Base-by-base conservation (phyloP, 148 eudicot species). In the Bassia scoparia region DNA sequence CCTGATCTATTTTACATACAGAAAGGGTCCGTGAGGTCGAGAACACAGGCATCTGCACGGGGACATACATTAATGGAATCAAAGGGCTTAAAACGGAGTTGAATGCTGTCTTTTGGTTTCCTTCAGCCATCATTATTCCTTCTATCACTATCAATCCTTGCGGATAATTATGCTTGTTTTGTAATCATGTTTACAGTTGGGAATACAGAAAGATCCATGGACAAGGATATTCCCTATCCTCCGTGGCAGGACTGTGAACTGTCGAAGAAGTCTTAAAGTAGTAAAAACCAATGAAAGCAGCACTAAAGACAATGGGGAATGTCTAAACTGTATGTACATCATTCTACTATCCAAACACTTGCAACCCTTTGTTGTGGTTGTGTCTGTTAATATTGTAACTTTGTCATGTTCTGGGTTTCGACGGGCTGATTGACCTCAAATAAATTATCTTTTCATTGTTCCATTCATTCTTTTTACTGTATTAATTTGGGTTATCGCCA, bases 1-100 rank as follows among this genome's bases (percentile, higher is more conserved):
- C 97, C 97, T 11, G 98, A 94, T 81, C 87, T 94, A 69, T 94
- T 94, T n/a, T 50, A 91, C 96, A 7, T 91, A 81, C 86, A 94
- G 84, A 81, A 83, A 76, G 97, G 31, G 98, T 91, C 31, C 97
- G 89, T 53, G 87, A 97, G 75, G 98, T 94, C 61, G 98, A 94
- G 79, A 94, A 97, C 5, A 93, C 91, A 76, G 98, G 98, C 65
- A 81, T 89, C 59, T 91, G 93, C 37, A 78, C 68, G 0, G 98
- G n/a, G 97, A 20, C 96, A 89, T 72, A 91, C 98, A 1, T 72
- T 94, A 43, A 77, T 94, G 98, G 97, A n/a, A 94, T 77, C 97
- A n/a, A 88, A 80, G 97, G 97, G 73, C 83, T 91, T 26, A 94
- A 91, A 77, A 87, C 43, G 98, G 61, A 16, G 87, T 79, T 60